Evolutionary conservation across 2,329 filamentous ascomycete species (phyloP), one percentile per base, ranked within the genome.

Genomic region (Fusarium aywerte): DNA sequence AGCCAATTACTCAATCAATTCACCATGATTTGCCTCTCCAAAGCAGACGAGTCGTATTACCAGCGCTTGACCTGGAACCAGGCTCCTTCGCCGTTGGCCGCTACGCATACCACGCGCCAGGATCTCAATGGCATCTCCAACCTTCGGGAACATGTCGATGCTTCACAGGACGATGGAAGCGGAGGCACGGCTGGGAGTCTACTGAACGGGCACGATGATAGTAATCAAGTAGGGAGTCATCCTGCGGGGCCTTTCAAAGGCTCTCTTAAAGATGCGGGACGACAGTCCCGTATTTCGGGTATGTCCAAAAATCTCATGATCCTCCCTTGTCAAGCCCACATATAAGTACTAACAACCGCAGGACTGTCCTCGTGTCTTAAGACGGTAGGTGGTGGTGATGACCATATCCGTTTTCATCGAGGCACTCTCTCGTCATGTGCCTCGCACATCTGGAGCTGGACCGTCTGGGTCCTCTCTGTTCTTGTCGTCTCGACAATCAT

Each of bases 71-170:
- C 79, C 27, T 86, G 81, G 80, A 87, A 87, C 74, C 84, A 86
- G 76, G 84, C 79, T 74, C 84, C 84, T 31, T 80, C 82, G 2
- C 80, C 78, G 23, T 75, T 86, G 52, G 79, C 83, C 23, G 73
- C 82, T 20, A 79, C 82, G 47, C 74, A 83, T 47, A 87, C 84
- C 25, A 86, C 84, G 38, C 78, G 84, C 68, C 80, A 85, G 77
- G 84, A 87, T 71, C 77, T 86, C 59, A 86, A 86, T 63, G 84
- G 84, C 64, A 83, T 84, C 64, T 78, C 82, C 67, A 87, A 87
- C 74, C 75, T 81, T 20, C 81, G 84, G 21, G 79, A 82, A 69
- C 77, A 79, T 61, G 76, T 80, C 27, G 74, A 78, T 35, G 75
- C 77, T 61, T 69, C 70, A 47, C 74, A 78, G 68, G 76, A 79